phyloP scores from a whole-genome alignment of 2,329 filamentous ascomycete species.

The Cladosporium sp. region DNA sequence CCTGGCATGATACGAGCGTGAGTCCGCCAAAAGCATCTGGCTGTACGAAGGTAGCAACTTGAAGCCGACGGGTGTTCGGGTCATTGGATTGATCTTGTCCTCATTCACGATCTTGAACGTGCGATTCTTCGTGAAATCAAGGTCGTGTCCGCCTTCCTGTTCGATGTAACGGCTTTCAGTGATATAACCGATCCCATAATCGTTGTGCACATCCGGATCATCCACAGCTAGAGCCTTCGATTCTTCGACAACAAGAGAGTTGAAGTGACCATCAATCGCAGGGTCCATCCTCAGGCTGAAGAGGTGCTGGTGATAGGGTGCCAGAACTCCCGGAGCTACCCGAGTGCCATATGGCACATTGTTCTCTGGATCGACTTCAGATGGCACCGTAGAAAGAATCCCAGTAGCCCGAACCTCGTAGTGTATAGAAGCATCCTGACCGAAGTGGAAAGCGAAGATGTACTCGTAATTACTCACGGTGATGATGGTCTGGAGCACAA shows the following conservation, averaged over 20 bases:
- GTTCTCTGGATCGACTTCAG: conserved; percentile 57
- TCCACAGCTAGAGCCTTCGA: conserved; percentile 47
- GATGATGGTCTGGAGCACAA: conserved; percentile 69
- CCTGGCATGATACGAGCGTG: conserved; percentile 47
- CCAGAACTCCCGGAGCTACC: conserved; percentile 65
- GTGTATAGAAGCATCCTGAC: conserved; percentile 63
- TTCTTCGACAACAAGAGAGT: conserved; percentile 58
- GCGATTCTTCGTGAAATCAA: conserved; percentile 55
- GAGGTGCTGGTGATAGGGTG: conserved; percentile 71
- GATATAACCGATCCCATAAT: conserved; percentile 63
- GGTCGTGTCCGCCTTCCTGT: conserved; percentile 30
- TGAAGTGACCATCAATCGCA: conserved; percentile 59
- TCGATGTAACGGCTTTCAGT: conserved; percentile 44
- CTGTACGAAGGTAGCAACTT: conserved; percentile 52
- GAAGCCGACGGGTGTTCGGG: conserved; percentile 52
- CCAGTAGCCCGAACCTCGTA: conserved; percentile 67
- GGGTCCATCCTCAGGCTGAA: conserved; percentile 68
- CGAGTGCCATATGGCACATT: conserved; percentile 57
- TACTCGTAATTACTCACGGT: conserved; percentile 74
- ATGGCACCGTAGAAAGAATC: conserved; percentile 63
- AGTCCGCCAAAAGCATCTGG: conserved; percentile 53
- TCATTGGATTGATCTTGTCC: conserved; percentile 48
- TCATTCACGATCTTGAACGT: conserved; percentile 58
- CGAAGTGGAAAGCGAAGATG: conserved; percentile 65
- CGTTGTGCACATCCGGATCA: conserved; percentile 58